phyloP scores from a whole-genome alignment of 106 monocot species.

The Triglochin maritima region DNA sequence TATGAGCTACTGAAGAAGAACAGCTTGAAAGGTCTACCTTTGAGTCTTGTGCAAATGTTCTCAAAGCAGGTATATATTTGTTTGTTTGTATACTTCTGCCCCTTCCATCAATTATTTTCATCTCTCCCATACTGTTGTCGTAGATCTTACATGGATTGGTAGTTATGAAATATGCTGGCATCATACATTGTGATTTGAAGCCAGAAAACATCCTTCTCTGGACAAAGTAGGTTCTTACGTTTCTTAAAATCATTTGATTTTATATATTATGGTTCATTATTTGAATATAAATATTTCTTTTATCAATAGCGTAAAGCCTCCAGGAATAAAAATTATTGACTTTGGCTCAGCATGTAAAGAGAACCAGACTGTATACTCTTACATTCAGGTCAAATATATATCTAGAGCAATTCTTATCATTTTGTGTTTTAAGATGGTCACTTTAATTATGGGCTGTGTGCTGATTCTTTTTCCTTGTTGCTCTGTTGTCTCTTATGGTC shows the following conservation, averaged over 20 bases:
- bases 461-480: neutral
- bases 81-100: neutral
- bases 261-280: neutral
- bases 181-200: slow-evolving; percentile 99
- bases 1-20: slow-evolving; percentile 77
- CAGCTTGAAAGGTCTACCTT: slow-evolving; percentile 60
- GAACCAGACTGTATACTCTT: slow-evolving; percentile 78
- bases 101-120: neutral
- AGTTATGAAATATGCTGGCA: slow-evolving; percentile 79
- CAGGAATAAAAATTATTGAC: slow-evolving; percentile 91
- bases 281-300: slow-evolving; percentile 3
- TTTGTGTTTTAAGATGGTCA: neutral
- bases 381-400: slow-evolving; percentile 67
- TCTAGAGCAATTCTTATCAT: neutral
- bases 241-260: neutral
- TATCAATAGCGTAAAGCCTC: slow-evolving; percentile 24
- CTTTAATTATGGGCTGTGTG: neutral
- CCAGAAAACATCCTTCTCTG: slow-evolving; percentile 94
- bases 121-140: neutral
- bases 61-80: slow-evolving; percentile 60
- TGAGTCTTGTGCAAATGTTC: slow-evolving; percentile 66
- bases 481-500: slow-evolving; percentile 6
- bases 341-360: slow-evolving; percentile 97
- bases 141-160: slow-evolving; percentile 83
- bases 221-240: slow-evolving; percentile 33